Base-by-base conservation (phyloP, 768 basidiomycete genomes). In the Collybia mongolica region DNA sequence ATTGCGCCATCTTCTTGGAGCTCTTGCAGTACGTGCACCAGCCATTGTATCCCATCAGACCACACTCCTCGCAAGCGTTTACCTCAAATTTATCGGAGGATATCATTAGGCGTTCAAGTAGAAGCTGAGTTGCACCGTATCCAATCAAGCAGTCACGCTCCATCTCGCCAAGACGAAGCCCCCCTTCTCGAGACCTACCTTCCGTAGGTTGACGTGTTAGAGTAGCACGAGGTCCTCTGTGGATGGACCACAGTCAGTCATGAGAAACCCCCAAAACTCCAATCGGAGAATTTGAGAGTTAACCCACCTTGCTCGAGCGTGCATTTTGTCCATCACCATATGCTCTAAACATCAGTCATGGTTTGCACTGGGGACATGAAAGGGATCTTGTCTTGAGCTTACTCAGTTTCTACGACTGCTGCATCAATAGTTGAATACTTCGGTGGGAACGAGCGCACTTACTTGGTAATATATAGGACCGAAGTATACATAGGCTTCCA, bases 281-380 rank as follows among this genome's bases (percentile, higher is more conserved):
- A 5, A 17, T 46, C 38, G 46, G 43, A 46, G 46, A 39, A 44
- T 26, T 36, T 20, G 22, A 48, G 49, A 39, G 35, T 49, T 54
- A 44, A 60, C 77, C 60, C 66, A 87, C 92, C 93, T 88, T 44
- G 97, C 94, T 51, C 97, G 87, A 57, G 97, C 97, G 60, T 99
- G 97, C 97, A 99, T 99, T 77, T 99, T 99, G 78, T 99, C 97
- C 87, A 98, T 90, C 44, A 98, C 96, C 96, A 98, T 98, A 73
- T 96, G 95, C 75, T 95, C 86, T 90, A 57, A 36, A 53, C 12
- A 18, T 51, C 19, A 52, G 56, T 52, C 46, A 59, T 56, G 60
- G n/a, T 57, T 42, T 48, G 35, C 44, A 36, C 40, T 26, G 38
- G 45, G 15, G 39, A 39, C 18, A 26, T 39, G 19, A 17, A 40